phyloP scores from a whole-genome alignment of 1,139 yeast species.

The Magnusiomyces paraingens region DNA sequence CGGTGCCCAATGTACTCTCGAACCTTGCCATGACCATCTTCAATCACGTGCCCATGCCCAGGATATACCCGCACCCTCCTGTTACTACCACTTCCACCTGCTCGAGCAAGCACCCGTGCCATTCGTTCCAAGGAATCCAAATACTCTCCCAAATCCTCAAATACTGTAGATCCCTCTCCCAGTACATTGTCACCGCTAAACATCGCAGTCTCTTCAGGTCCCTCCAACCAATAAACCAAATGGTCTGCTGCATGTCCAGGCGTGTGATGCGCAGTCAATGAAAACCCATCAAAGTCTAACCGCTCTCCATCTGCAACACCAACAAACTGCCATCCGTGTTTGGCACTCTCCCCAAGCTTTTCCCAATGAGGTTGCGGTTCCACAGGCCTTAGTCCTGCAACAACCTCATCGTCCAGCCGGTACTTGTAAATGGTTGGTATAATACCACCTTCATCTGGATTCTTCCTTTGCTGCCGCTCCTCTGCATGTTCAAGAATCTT shows the following conservation, averaged over 20 bases:
- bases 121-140: conserved; percentile 29
- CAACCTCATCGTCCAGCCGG: conserved; percentile 2
- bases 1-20: conserved; percentile 34
- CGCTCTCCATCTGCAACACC: conserved; percentile 27
- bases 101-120: conserved; percentile 9
- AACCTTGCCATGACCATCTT: conserved; percentile 30
- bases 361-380: not conserved
- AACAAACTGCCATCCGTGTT: conserved; percentile 13
- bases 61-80: conserved; percentile 29
- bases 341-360: conserved; percentile 3
- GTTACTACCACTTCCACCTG: conserved; percentile 11
- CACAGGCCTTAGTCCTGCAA: not conserved
- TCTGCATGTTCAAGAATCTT: conserved; percentile 14
- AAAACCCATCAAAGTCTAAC: conserved; percentile 30
- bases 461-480: conserved; percentile 4
- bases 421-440: conserved; percentile 12
- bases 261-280: conserved; percentile 30
- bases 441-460: conserved; percentile 9
- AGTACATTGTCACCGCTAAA: conserved; percentile 38
- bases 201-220: conserved; percentile 30
- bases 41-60: conserved; percentile 35
- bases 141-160: conserved; percentile 31
- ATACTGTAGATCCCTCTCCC: conserved; percentile 37
- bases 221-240: conserved; percentile 30
- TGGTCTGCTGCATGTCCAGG: conserved; percentile 40